Percentiles rank a stretch among this genome's conserved stretches.
Conservation (phyloP, 768 basidiomycete species). For the Hericium alpestre region DNA sequence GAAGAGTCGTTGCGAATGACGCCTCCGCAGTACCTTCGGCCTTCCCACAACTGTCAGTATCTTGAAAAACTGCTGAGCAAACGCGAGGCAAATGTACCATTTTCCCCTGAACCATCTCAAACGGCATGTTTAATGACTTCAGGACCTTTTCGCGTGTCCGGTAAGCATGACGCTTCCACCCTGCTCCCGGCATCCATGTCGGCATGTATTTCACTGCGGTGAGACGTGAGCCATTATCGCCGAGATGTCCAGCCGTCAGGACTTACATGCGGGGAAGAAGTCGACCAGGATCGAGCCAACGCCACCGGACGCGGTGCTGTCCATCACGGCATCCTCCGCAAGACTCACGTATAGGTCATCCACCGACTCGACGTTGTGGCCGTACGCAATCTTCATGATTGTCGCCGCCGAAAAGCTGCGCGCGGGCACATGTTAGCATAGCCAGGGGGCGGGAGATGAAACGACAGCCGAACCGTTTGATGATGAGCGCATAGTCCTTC, state of each 20-base stretch:
- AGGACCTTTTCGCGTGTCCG: background rate
- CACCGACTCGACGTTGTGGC: background rate
- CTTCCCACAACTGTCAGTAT: background rate
- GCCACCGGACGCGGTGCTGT: background rate
- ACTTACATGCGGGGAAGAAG: background rate
- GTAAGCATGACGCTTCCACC: background rate
- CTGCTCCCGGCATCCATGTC: conserved; percentile 1
- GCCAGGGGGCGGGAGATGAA: background rate
- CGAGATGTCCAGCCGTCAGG: no score
- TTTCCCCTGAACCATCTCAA: conserved; percentile 1
- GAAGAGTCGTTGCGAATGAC: background rate
- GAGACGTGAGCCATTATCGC: no score
- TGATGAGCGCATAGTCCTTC: background rate
- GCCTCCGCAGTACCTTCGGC: background rate
- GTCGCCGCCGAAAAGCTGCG: background rate
- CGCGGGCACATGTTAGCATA: background rate
- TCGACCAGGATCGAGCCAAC: background rate
- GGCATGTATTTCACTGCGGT: background rate
- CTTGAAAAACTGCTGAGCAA: background rate
- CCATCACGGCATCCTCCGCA: background rate
- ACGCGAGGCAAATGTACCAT: background rate
- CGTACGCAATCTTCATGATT: conserved; percentile 1
- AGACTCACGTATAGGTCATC: background rate
- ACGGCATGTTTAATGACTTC: background rate
- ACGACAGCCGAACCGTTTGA: background rate